phyloP scores from a whole-genome alignment of 495 filamentous ascomycete species.

The Penicillium chermesinum region DNA sequence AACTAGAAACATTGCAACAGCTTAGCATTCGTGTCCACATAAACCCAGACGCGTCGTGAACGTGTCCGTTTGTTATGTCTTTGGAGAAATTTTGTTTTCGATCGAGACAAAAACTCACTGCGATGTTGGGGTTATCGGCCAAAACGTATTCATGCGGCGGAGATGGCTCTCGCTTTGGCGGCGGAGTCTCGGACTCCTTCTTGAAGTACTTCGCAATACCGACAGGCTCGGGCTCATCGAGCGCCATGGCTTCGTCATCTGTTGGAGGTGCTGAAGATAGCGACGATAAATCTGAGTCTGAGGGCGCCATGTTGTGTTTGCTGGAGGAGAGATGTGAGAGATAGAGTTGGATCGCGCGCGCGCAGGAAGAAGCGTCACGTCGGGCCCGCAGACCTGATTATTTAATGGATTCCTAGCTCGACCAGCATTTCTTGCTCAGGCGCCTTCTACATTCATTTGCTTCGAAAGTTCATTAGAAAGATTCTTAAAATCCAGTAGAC shows the following conservation, averaged over 20 bases:
- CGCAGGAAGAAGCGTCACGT: conserved; percentile 30
- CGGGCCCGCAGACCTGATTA: conserved; percentile 21
- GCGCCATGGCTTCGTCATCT: conserved; percentile 48
- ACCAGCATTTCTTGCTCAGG: background rate
- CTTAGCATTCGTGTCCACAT: conserved; percentile 34
- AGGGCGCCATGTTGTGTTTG: conserved; percentile 44
- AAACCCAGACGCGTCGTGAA: conserved; percentile 28
- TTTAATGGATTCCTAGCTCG: conserved; percentile 12
- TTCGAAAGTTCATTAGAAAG: no score
- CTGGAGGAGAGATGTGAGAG: conserved; percentile 21
- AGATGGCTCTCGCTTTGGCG: conserved; percentile 70
- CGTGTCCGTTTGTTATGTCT: conserved; percentile 9
- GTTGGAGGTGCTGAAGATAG: conserved; percentile 54
- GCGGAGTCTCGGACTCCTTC: conserved; percentile 55
- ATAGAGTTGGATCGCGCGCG: conserved; percentile 21
- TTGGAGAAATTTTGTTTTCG: background rate
- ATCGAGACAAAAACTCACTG: conserved; percentile 55
- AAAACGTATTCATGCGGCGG: conserved; percentile 85
- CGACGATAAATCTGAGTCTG: conserved; percentile 53
- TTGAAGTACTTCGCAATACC: conserved; percentile 46
- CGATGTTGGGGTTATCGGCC: conserved; percentile 82
- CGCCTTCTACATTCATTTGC: no score
- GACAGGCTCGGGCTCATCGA: conserved; percentile 40
- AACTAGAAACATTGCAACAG: conserved; percentile 57
- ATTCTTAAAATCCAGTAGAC: no score